A percentile compares a stretch with the other conserved stretches of the same genome.
These are phyloP conservation scores for Corylus americana DNA, from an alignment of 306 rosid genomes.

Conservation along the genomic window DNA sequence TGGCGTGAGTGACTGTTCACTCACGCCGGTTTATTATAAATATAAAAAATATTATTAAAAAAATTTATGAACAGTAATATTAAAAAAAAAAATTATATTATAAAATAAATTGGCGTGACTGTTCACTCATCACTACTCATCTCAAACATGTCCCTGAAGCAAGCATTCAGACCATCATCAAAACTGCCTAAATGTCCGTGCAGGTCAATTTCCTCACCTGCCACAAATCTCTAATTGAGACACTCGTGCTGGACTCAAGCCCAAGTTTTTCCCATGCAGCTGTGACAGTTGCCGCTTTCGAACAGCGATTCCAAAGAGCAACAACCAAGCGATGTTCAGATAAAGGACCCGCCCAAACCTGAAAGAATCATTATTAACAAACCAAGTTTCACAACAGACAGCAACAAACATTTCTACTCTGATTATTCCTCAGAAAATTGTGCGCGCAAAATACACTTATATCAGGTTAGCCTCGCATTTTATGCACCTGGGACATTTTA, in stretches of 20 bases:
- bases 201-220: constrained; percentile 52
- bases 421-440: not conserved
- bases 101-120: no score
- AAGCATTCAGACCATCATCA: not conserved
- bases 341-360: constrained; percentile 99
- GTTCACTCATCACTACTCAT: not conserved
- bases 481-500: not conserved
- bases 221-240: constrained; percentile 88
- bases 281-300: constrained; percentile 50
- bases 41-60: no score
- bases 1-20: no score
- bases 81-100: no score
- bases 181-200: not conserved
- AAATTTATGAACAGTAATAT: no score
- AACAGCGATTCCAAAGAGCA: constrained; percentile 91
- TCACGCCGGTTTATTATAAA: no score
- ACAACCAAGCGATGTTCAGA: constrained; percentile 63
- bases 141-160: not conserved
- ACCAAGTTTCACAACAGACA: not conserved
- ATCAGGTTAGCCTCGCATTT: not conserved
- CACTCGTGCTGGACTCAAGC: constrained; percentile 54
- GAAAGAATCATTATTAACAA: constrained; percentile 23
- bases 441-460: not conserved
- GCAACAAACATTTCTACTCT: not conserved
- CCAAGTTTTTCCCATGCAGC: constrained; percentile 72